Evolutionary conservation across 495 filamentous ascomycete genomes (phyloP), one percentile per base, ranked within the genome.

Genomic region (Aspergillus olivimuriae): DNA sequence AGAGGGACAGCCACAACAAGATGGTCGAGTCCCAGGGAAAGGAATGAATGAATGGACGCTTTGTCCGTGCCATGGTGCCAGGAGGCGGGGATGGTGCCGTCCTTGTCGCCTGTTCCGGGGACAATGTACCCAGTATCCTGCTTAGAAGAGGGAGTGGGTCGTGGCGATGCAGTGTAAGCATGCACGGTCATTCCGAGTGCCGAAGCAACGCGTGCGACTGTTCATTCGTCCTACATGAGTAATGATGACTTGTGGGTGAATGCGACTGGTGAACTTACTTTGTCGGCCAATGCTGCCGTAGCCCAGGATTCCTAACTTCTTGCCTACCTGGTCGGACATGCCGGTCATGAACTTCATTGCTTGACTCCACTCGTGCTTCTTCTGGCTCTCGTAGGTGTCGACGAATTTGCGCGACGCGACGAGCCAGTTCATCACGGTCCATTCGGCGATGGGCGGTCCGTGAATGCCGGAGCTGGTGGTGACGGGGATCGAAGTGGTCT

Each of bases 261-360:
- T 12, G n/a, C 14, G 22, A 11, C 11, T 22, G 15, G 18, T 34
- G 2, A 9, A 48, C 58, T 1, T 58, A 70, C 66, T 67, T 44
- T 91, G 87, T 16, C 87, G 70, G 1, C 87, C 87, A 45, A 95
- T 94, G 51, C 79, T 81, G 19, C 89, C 87, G 60, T 94, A 94
- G 4, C 89, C 89, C 4, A 94, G 70, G 28, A 94, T 84, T 8
- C 87, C 87, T 18, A 86, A 73, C 6, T 68, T 68, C 47, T 75
- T 70, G 3, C 74, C 73, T 0, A 74, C 76, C 14, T 75, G 66
- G 47, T 83, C 78, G 31, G 61, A 53, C 9, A 73, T 50, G 0
- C 44, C 50, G 0, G 46, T 22, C 20, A 62, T 44, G 17, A 57
- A 62, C 0, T 24, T 32, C 0, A 35, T 9, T 2, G 41, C 22